Percentiles rank a stretch among this genome's conserved stretches.
phyloP scores from a whole-genome alignment of 805 yeast genomes.

The Diddensiella transvaalensis region DNA sequence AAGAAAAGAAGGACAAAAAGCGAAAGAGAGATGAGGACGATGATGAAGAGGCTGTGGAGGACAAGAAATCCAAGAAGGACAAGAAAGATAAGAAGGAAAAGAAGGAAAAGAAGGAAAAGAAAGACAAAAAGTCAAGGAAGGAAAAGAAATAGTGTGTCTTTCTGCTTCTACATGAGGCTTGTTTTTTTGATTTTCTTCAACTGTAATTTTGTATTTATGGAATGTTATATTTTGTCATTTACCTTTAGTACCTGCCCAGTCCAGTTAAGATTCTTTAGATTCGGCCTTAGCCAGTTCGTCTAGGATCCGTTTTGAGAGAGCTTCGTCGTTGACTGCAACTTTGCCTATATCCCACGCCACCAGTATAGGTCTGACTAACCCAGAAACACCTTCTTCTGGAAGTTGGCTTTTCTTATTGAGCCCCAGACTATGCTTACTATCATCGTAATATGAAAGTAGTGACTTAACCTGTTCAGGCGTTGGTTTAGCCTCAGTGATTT shows the following conservation, averaged over 20 bases:
- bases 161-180: slow-evolving; percentile 20
- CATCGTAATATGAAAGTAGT: slow-evolving; percentile 18
- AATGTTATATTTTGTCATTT: slow-evolving; percentile 7
- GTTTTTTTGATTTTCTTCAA: slow-evolving; percentile 13
- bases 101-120: slow-evolving; percentile 51
- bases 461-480: slow-evolving; percentile 29
- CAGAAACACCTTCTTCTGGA: slow-evolving; percentile 11
- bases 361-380: slow-evolving; percentile 43
- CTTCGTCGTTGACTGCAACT: slow-evolving; percentile 48
- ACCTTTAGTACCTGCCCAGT: slow-evolving; percentile 1
- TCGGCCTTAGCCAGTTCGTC: slow-evolving; percentile 21
- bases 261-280: background rate
- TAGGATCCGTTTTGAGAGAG: slow-evolving; percentile 43
- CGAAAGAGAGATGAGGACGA: slow-evolving; percentile 34
- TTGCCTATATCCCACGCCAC: slow-evolving; percentile 62
- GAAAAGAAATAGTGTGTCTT: slow-evolving; percentile 16
- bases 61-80: slow-evolving; percentile 31
- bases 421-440: slow-evolving; percentile 10
- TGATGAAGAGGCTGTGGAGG: slow-evolving; percentile 31
- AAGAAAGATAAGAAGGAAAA: slow-evolving; percentile 42
- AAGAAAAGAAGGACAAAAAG: slow-evolving; percentile 30
- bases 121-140: slow-evolving; percentile 40
- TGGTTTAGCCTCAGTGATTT: slow-evolving; percentile 31
- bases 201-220: slow-evolving; percentile 24
- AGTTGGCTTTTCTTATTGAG: background rate